Evolutionary conservation across 2,329 filamentous ascomycete genomes (phyloP).

Genomic region (Colletotrichum shisoi): DNA sequence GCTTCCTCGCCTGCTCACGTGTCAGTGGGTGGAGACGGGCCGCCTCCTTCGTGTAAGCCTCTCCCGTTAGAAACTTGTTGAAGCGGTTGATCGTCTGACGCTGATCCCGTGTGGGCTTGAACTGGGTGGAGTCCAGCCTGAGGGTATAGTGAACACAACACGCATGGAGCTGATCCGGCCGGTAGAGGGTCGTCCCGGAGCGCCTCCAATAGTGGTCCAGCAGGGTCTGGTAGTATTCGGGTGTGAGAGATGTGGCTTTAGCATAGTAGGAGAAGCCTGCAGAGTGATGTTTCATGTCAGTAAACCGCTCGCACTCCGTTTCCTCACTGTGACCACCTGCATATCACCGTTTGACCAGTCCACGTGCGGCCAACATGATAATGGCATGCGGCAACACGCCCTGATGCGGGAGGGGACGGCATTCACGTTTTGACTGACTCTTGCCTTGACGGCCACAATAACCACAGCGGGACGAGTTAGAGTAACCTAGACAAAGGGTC

Average conservation of each 20-base stretch:
- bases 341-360: slow-evolving; percentile 7
- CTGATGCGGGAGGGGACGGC: slow-evolving; percentile 34
- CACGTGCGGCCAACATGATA: slow-evolving; percentile 5
- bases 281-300: slow-evolving; percentile 42
- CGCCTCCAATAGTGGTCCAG: slow-evolving; percentile 81
- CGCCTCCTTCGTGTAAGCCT: slow-evolving; percentile 70
- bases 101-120: slow-evolving; percentile 75
- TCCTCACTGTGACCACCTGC: slow-evolving; percentile 15
- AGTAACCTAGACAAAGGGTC: slow-evolving; percentile 54
- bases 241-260: slow-evolving; percentile 66
- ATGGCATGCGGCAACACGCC: slow-evolving; percentile 20
- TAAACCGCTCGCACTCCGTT: not conserved
- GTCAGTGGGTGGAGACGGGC: slow-evolving; percentile 71
- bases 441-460: slow-evolving; percentile 60
- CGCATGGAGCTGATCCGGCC: slow-evolving; percentile 77
- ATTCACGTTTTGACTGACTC: slow-evolving; percentile 62
- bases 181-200: slow-evolving; percentile 75
- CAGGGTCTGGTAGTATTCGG: slow-evolving; percentile 74
- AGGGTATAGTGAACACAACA: slow-evolving; percentile 95
- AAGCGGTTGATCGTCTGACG: slow-evolving; percentile 79
- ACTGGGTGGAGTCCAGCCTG: slow-evolving; percentile 70
- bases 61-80: slow-evolving; percentile 74
- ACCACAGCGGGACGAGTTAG: slow-evolving; percentile 61
- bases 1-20: slow-evolving; percentile 69
- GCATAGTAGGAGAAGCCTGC: slow-evolving; percentile 78